These are phyloP conservation scores for Salvia sclarea DNA, from an alignment of 305 asterid genomes.

Conservation along the genomic window DNA sequence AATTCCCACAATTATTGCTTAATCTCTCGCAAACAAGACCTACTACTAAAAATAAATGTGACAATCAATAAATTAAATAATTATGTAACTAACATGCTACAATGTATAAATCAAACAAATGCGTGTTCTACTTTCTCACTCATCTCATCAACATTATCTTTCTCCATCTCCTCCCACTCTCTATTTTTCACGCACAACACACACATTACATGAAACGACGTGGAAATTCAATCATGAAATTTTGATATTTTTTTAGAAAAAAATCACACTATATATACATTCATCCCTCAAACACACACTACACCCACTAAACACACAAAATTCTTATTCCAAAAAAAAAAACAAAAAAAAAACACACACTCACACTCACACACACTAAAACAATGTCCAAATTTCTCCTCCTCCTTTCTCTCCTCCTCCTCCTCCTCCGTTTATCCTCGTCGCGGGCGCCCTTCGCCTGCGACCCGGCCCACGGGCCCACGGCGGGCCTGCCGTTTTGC, in stretches of 20 bases:
- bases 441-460: conserved; percentile 68
- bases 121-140: conserved; percentile 59
- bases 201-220: conserved; percentile 41
- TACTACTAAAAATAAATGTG: neutral
- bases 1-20: neutral
- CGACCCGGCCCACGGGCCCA: conserved; percentile 48
- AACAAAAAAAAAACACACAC: conserved; percentile 4
- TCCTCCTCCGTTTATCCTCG: conserved; percentile 32
- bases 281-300: conserved; percentile 24
- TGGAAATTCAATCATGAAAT: conserved; percentile 45
- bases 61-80: neutral
- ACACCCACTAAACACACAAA: neutral
- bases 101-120: conserved; percentile 27
- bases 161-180: neutral
- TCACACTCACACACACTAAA: conserved; percentile 16
- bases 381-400: conserved; percentile 17
- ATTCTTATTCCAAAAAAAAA: too few relatives aligned
- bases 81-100: neutral
- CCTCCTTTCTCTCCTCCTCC: conserved; percentile 27
- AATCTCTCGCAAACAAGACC: neutral
- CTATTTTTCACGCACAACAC: conserved; percentile 34
- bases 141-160: conserved; percentile 27
- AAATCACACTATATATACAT: conserved; percentile 39
- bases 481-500: conserved; percentile 51
- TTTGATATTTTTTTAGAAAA: neutral